phyloP scores from a whole-genome alignment of 208 protist genomes.

The Leishmania amazonensis region DNA sequence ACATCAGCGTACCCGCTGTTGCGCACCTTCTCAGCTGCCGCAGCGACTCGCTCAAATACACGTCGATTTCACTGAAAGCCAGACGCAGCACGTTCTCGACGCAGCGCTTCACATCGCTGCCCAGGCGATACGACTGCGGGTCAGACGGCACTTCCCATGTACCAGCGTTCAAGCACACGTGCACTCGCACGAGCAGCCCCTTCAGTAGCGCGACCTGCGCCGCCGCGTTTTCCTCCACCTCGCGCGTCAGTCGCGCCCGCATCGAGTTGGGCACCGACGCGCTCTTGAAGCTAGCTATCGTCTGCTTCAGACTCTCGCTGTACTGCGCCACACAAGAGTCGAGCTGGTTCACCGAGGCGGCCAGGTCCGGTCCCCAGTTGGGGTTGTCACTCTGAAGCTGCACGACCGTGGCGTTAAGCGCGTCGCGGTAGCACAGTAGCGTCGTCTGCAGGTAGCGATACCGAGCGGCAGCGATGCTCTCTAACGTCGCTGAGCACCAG shows the following conservation, averaged over 20 bases:
- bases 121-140: slow-evolving; percentile 37
- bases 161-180: slow-evolving; percentile 29
- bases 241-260: slow-evolving; percentile 40
- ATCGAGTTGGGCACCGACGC: slow-evolving; percentile 58
- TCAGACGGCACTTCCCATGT: slow-evolving; percentile 34
- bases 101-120: slow-evolving; percentile 42
- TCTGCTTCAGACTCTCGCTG: slow-evolving; percentile 31
- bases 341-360: slow-evolving; percentile 26
- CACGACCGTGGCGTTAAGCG: slow-evolving; percentile 42
- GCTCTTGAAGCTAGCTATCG: slow-evolving; percentile 29
- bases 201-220: slow-evolving; percentile 35
- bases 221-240: slow-evolving; percentile 44
- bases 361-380: slow-evolving; percentile 21
- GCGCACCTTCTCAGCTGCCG: slow-evolving; percentile 57
- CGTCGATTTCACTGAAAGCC: slow-evolving; percentile 55
- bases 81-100: slow-evolving; percentile 48
- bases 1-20: slow-evolving; percentile 14
- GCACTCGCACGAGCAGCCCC: slow-evolving; percentile 31
- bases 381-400: slow-evolving; percentile 65
- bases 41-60: slow-evolving; percentile 74
- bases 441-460: slow-evolving; percentile 55
- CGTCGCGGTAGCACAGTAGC: slow-evolving; percentile 31
- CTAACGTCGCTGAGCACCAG: slow-evolving; percentile 79
- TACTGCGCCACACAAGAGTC: slow-evolving; percentile 25
- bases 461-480: slow-evolving; percentile 80